These are phyloP conservation scores for Penicillium carneum DNA, from an alignment of 2,329 filamentous ascomycete genomes.

Conservation along the genomic window DNA sequence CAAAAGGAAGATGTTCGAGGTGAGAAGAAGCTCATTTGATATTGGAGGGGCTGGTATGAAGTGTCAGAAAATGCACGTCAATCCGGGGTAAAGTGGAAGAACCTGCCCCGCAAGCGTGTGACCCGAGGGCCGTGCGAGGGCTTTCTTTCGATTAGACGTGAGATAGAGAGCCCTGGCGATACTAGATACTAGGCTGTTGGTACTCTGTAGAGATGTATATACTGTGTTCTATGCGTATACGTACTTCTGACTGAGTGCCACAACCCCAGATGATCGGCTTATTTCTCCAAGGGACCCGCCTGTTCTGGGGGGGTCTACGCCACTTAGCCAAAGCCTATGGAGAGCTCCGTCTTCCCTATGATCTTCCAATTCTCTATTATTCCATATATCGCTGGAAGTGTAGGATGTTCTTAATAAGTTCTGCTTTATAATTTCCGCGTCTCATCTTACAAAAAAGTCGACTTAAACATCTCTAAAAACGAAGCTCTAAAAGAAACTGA, in stretches of 20 bases:
- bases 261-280: constrained; percentile 26
- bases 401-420: not conserved
- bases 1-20: not conserved
- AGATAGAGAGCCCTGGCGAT: too few species aligned
- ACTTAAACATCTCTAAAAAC: not conserved
- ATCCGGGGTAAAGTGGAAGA: constrained; percentile 21
- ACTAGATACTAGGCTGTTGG: too few species aligned
- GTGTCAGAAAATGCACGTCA: constrained; percentile 14
- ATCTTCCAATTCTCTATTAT: not conserved
- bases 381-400: not conserved
- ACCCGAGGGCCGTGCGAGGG: constrained; percentile 30
- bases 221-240: not conserved
- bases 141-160: too few species aligned
- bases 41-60: not conserved
- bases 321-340: not conserved
- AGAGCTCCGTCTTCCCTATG: not conserved
- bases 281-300: constrained; percentile 23
- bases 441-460: not conserved
- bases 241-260: not conserved
- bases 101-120: constrained; percentile 25
- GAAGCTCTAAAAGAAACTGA: not conserved
- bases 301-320: constrained; percentile 10
- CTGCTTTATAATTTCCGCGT: not conserved
- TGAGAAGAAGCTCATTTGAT: not conserved
- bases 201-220: not conserved